Evolutionary conservation across 192 early-diverging fungal genomes (phyloP), one percentile per base, ranked within the genome.

Genomic region (Coemansia sp.): DNA sequence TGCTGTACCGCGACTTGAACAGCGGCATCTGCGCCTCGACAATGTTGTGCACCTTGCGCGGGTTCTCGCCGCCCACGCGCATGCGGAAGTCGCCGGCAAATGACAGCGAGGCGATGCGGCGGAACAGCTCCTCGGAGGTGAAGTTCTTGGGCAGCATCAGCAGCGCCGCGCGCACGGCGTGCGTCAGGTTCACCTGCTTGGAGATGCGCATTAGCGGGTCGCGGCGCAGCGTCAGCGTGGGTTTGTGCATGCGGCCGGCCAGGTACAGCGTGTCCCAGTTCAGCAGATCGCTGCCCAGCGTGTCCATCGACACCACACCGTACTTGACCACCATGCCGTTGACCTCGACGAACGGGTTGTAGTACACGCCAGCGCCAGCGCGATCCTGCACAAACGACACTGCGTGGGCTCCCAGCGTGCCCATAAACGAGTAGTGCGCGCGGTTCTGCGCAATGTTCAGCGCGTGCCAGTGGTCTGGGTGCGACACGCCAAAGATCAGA

Each of bases 241-340:
- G 97, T 60, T 99, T 99, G 52, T 98, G 95, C 82, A 99, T 84
- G 39, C 97, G 84, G 2, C 97, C 97, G 4, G 97, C 92, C 5
- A 98, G 57, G 67, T 99, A 99, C 51, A 98, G 73, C 3, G 90
- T 87, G 45, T 93, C 89, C 97, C 97, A 99, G 72, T 97, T 87
- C 27, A 87, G 71, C 38, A 99, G 63, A 58, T 99, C 97, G 60
- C 81, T 81, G 53, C 88, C 85, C 17, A 99, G 70, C 17, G 77
- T 78, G 60, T 94, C 87, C 66, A 97, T 90, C 4, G 90, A 90
- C 17, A 97, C 88, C 12, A 99, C 97, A 8, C 97, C 97, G 68
- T 99, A 99, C 65, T 99, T 99, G 54, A 97, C 80, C 43, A 75
- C 48, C 83, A 87, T 75, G 23, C 90, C 92, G 60, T 94, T 82